Base-by-base conservation (phyloP, 2,329 filamentous ascomycete genomes). In the Trichoderma sp. region DNA sequence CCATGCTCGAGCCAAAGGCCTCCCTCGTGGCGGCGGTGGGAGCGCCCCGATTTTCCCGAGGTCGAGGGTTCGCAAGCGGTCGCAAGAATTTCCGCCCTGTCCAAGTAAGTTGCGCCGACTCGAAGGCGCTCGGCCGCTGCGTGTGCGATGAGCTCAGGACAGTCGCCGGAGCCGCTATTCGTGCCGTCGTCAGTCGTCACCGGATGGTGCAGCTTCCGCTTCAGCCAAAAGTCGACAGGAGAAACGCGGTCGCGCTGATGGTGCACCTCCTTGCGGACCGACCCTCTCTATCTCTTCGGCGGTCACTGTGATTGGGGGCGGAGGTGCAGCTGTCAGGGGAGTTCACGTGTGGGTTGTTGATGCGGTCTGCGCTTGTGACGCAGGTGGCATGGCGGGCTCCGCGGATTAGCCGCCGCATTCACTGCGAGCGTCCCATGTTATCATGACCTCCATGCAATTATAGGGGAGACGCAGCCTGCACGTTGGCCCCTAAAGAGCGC, bases 161-260 rank as follows among this genome's bases (percentile, higher is more conserved):
- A 26, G 54, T 59, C 54, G 54, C 24, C 18, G 37, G 30, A 28
- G 16, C 59, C 58, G 24, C 21, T 46, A 14, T 32, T 52, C 28
- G 59, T 46, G 39, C 30, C 10, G 37, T 59, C 30, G 66, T 32
- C 34, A 18, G 11, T 59, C 54, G 60, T 59, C 21, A 14, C 28
- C 6, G 26, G 18, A 52, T 21, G 37, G 24, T 66, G 43, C 54
- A 60, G 28, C 28, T 58, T 49, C 59, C 28, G 52, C 21, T 1
- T 28, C 54, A 39, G 16, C 18, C 18, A 28, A 55, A 43, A 24
- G 28, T 69, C 68, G 49, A 30, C 55, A 68, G 64, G 54, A 65
- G 54, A 68, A 61, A 72, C 70, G 71, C 72, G 71, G 70, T 72
- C 72, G 72, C 69, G 72, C 70, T 66, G 70, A 70, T 70, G 59